A percentile compares a stretch with the other conserved stretches of the same genome.
Evolutionary conservation across 1,284 basidiomycete genomes (phyloP).

Genomic region (Prillingera fragicola): DNA sequence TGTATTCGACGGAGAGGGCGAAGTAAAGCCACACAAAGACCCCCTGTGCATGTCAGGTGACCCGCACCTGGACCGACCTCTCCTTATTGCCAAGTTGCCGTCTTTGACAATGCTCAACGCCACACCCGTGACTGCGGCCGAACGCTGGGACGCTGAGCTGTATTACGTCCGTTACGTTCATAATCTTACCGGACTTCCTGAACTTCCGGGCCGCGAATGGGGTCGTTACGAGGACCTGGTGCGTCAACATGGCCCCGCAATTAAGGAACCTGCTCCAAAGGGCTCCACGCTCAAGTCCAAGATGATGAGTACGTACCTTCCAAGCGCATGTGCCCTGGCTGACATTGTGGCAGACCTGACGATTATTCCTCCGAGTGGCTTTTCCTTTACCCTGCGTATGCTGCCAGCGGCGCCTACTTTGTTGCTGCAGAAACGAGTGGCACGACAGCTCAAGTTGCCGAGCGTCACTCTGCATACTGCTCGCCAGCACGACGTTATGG

Average conservation of each 20-base stretch:
- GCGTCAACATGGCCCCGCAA: slow-evolving; percentile 14
- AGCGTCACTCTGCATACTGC: slow-evolving; percentile 7
- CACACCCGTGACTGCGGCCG: slow-evolving; percentile 59
- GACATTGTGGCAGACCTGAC: slow-evolving; percentile 2
- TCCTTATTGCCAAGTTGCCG: slow-evolving; percentile 67
- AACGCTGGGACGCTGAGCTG: slow-evolving; percentile 78
- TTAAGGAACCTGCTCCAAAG: background rate
- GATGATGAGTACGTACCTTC: slow-evolving; percentile 30
- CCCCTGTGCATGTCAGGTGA: slow-evolving; percentile 44
- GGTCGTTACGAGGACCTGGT: slow-evolving; percentile 28
- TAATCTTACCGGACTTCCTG: slow-evolving; percentile 39
- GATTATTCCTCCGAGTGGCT: slow-evolving; percentile 15
- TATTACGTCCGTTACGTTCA: slow-evolving; percentile 65
- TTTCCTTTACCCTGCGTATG: slow-evolving; percentile 12
- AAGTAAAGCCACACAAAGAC: too few species aligned
- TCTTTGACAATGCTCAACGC: slow-evolving; percentile 64
- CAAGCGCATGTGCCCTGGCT: background rate
- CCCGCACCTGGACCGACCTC: slow-evolving; percentile 51
- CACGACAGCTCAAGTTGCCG: slow-evolving; percentile 2
- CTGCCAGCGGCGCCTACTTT: slow-evolving; percentile 6
- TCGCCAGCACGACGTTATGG: background rate
- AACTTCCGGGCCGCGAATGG: slow-evolving; percentile 15
- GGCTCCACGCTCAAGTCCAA: slow-evolving; percentile 22
- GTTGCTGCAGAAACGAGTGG: slow-evolving; percentile 9
- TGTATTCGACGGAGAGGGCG: slow-evolving; percentile 7